Conservation (phyloP, 208 protist species). For the Lotmaria passim region DNA sequence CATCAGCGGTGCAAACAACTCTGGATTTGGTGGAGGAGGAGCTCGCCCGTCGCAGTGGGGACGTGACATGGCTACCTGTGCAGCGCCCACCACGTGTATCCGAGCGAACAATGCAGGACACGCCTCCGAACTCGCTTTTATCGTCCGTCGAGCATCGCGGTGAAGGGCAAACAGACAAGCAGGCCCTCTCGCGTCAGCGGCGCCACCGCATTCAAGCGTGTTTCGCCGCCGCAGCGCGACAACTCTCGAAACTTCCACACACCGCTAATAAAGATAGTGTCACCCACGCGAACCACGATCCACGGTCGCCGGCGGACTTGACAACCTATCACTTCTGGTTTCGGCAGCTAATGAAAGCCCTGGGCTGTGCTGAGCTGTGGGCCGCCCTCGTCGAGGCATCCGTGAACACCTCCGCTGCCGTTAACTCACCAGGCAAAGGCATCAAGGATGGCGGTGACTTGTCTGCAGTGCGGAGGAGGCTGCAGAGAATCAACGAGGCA, state of each 20-base stretch:
- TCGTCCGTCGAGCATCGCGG: too few species aligned
- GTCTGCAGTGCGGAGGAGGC: neutral
- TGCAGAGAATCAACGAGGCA: constrained; percentile 39
- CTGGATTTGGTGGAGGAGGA: constrained; percentile 1
- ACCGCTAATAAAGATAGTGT: too few species aligned
- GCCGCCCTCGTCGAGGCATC: neutral
- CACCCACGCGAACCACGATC: too few species aligned
- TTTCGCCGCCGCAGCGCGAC: too few species aligned
- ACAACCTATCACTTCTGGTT: neutral
- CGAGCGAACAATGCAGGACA: too few species aligned
- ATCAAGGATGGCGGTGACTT: too few species aligned
- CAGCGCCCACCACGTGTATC: too few species aligned
- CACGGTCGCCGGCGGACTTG: neutral
- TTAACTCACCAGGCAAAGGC: neutral
- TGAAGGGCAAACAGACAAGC: too few species aligned
- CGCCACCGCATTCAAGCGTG: too few species aligned
- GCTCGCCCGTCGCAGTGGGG: neutral
- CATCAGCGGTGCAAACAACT: neutral
- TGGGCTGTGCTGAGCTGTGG: neutral
- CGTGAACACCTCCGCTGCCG: neutral
- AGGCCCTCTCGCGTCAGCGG: too few species aligned
- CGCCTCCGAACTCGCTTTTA: too few species aligned
- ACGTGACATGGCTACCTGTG: neutral
- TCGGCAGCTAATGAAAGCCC: neutral
- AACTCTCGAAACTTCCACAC: too few species aligned